Conservation (phyloP, 768 basidiomycete genomes). For the Podaxis rugospora region DNA sequence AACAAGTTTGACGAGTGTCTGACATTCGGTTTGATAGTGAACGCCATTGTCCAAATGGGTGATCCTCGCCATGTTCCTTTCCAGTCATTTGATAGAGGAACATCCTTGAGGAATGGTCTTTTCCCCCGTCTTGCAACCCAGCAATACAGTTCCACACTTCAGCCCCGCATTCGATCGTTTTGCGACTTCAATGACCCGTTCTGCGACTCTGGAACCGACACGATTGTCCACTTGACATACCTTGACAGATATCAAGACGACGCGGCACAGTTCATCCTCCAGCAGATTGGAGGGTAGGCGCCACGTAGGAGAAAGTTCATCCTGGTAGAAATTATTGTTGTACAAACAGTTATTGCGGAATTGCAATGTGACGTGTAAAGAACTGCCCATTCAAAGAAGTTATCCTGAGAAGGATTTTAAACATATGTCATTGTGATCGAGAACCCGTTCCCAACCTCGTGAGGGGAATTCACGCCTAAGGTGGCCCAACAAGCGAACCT, state of each 20-base stretch:
- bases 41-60: conserved; percentile 23
- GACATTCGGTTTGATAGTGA: conserved; percentile 13
- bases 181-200: conserved; percentile 25
- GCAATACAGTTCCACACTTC: conserved; percentile 21
- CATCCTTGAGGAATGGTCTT: conserved; percentile 15
- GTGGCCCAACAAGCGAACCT: neutral
- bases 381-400: neutral
- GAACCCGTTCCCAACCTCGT: neutral
- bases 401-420: neutral
- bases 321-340: neutral
- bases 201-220: conserved; percentile 22
- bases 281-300: conserved; percentile 22
- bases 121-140: conserved; percentile 19
- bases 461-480: neutral
- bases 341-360: neutral
- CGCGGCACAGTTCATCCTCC: conserved; percentile 22
- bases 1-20: neutral
- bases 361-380: neutral
- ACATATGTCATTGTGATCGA: neutral
- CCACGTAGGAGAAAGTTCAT: neutral
- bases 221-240: conserved; percentile 21
- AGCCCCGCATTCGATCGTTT: conserved; percentile 20
- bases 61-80: conserved; percentile 23
- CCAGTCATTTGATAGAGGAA: conserved; percentile 23
- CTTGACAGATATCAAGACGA: conserved; percentile 22